Percentiles rank a stretch among this genome's conserved stretches.
These are phyloP conservation scores for Paramecium sexaurelia DNA, from an alignment of 73 alveolate genomes.

Conservation along the genomic window DNA sequence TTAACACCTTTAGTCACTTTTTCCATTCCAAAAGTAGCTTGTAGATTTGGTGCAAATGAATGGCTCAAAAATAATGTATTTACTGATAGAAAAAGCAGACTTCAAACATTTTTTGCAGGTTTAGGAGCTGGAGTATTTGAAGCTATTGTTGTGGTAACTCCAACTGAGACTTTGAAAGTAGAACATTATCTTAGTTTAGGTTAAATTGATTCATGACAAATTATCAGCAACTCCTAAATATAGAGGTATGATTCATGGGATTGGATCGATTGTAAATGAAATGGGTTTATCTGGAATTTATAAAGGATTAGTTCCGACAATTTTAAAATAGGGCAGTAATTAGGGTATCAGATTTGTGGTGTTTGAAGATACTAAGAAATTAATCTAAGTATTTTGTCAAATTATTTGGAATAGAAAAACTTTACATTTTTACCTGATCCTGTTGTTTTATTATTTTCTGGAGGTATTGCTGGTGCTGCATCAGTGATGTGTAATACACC, in stretches of 20 bases:
- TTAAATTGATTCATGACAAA: slow-evolving; percentile 89
- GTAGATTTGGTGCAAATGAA: slow-evolving; percentile 84
- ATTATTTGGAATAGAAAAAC: background rate
- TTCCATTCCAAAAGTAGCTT: slow-evolving; percentile 91
- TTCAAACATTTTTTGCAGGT: slow-evolving; percentile 86
- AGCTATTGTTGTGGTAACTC: slow-evolving; percentile 91
- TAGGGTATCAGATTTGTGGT: slow-evolving; percentile 92
- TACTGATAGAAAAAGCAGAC: slow-evolving; percentile 72
- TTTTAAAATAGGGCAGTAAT: slow-evolving; percentile 86
- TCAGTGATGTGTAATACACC: slow-evolving; percentile 88
- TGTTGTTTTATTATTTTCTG: slow-evolving; percentile 71
- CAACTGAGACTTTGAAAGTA: slow-evolving; percentile 88
- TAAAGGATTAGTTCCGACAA: slow-evolving; percentile 87
- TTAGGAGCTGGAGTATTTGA: slow-evolving; percentile 92
- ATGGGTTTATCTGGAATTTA: slow-evolving; percentile 87
- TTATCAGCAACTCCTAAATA: slow-evolving; percentile 82
- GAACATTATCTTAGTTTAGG: background rate
- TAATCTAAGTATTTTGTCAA: slow-evolving; percentile 19
- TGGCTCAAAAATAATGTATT: slow-evolving; percentile 77
- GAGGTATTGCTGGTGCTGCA: slow-evolving; percentile 93
- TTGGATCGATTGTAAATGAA: slow-evolving; percentile 74
- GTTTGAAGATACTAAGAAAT: slow-evolving; percentile 80
- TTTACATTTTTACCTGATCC: slow-evolving; percentile 37
- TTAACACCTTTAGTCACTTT: slow-evolving; percentile 84
- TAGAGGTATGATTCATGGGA: slow-evolving; percentile 87